A percentile compares a stretch with the other conserved stretches of the same genome.
These are phyloP conservation scores for Paracoccidioides brasiliensis DNA, from an alignment of 2,329 filamentous ascomycete genomes.

Conservation along the genomic window DNA sequence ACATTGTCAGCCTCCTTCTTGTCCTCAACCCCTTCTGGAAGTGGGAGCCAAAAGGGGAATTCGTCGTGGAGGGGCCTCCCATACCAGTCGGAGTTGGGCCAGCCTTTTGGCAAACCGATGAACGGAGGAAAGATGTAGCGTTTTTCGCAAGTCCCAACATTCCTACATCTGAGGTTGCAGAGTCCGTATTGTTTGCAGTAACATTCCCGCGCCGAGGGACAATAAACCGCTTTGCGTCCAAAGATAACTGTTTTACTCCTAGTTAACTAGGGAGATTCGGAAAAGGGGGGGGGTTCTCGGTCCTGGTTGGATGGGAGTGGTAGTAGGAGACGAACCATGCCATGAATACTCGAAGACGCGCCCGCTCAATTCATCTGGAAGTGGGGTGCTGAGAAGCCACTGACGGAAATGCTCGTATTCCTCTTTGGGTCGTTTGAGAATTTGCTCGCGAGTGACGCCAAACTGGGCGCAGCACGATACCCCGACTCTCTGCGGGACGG, in stretches of 20 bases:
- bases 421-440: slow-evolving; percentile 31
- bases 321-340: slow-evolving; percentile 37
- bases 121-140: slow-evolving; percentile 48
- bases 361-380: slow-evolving; percentile 38
- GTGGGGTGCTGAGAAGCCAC: slow-evolving; percentile 36
- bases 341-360: slow-evolving; percentile 45
- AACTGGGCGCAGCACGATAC: slow-evolving; percentile 45
- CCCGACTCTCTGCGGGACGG: slow-evolving; percentile 33
- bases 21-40: too few relatives aligned
- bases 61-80: slow-evolving; percentile 16
- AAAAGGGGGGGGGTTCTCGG: not conserved
- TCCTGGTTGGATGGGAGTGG: not conserved
- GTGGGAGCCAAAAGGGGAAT: slow-evolving; percentile 11
- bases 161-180: slow-evolving; percentile 35
- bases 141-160: slow-evolving; percentile 37
- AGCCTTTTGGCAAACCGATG: slow-evolving; percentile 45
- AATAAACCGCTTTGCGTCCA: slow-evolving; percentile 45
- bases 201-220: slow-evolving; percentile 47
- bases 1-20: too few relatives aligned
- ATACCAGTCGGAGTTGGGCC: slow-evolving; percentile 46
- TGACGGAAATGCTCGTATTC: slow-evolving; percentile 37
- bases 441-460: slow-evolving; percentile 36
- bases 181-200: slow-evolving; percentile 55
- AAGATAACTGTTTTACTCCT: slow-evolving; percentile 39
- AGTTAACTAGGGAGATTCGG: not conserved